Evolutionary conservation across 2,329 filamentous ascomycete genomes (phyloP), one percentile per base, ranked within the genome.

Genomic region (Phialemonium atrogriseum): DNA sequence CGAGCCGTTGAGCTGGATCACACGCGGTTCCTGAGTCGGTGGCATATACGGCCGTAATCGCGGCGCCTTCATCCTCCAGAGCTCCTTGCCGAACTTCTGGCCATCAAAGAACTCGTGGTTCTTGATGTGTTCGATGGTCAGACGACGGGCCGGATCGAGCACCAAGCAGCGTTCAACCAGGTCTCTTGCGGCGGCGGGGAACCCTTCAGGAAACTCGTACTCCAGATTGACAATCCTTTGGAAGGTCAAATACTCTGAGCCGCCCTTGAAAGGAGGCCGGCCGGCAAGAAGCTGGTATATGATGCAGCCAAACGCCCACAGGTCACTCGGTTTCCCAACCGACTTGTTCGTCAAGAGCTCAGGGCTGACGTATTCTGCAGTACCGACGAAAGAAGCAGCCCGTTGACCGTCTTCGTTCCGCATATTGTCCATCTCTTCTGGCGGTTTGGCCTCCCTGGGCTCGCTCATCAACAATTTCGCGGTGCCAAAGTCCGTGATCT

Each of bases 251-350:
- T 96, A 98, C 54, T 98, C 91, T 45, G 94, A 95, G 10, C 73
- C 83, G 24, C 84, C 91, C 56, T 98, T 98, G 66, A 98, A 98
- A 0, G 91, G 91, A 5, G 91, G 91, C 38, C 91, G 71, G n/a
- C 91, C 91, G n/a, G 84, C 84, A 20, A 98, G 66, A 16, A 98
- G 72, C 56, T 98, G 91, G 55, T 94, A 98, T 41, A 98, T 78
- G 46, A 98, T 98, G 62, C 91, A 98, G 8, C 91, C 91, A 62
- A 94, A 98, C 3, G 91, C 91, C 91, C 91, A 98, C 30, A 98
- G 60, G 59, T 98, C 91, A 56, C 91, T 96, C 25, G 89, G 85
- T 61, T 96, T 98, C 66, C 89, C 95, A 13, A 89, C 91, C 49
- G 84, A 93, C 63, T 96, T 96, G 51, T 94, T 87, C 18, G 85